Base-by-base conservation (phyloP, 2,329 filamentous ascomycete genomes). In the Penicillium nordicum region DNA sequence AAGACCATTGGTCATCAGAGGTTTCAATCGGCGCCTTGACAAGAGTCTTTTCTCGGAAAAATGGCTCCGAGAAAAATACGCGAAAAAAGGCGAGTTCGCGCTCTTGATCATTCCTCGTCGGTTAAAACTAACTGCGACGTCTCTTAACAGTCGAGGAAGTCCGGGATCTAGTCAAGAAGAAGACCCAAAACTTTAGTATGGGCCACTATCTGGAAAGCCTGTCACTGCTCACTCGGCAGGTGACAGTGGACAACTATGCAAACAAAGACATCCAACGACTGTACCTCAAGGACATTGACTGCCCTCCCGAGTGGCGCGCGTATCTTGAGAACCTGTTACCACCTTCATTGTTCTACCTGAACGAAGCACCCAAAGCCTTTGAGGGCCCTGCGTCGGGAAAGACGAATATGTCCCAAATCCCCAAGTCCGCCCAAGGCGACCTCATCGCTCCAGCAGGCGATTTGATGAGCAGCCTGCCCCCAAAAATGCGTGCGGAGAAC, bases 281-380 rank as follows among this genome's bases (percentile, higher is more conserved):
- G 1, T 99, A 99, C 71, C 78, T 97, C 25, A 99, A 99, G 69
- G 94, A 99, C 69, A 97, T 99, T 57, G 94, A 99, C 72, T 97
- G 92, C 64, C 94, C 94, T 0, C 78, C 82, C 1, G 86, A 93
- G 56, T 99, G 94, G 94, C 86, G 88, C 50, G 83, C 93, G 29
- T 87, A 89, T 56, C 77, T 99, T 18, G 85, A 86, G 62, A 87
- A 88, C 48, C 78, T 90, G 30, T 88, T 97, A 5, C 92, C 93
- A 0, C 84, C 87, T 0, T 85, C 82, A n/a, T 78, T 97, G 0
- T 96, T 92, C 70, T 99, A 97, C 69, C 81, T 96, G 53, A 97
- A 97, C 65, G 88, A 93, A 45, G 89, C 87, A 61, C 85, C 90
- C 1, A 82, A 83, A 16, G 77, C 81, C 40, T 70, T 76, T 58